These are phyloP conservation scores for Colletotrichum echinochloae DNA, from an alignment of 2,329 filamentous ascomycete genomes.

Conservation along the genomic window DNA sequence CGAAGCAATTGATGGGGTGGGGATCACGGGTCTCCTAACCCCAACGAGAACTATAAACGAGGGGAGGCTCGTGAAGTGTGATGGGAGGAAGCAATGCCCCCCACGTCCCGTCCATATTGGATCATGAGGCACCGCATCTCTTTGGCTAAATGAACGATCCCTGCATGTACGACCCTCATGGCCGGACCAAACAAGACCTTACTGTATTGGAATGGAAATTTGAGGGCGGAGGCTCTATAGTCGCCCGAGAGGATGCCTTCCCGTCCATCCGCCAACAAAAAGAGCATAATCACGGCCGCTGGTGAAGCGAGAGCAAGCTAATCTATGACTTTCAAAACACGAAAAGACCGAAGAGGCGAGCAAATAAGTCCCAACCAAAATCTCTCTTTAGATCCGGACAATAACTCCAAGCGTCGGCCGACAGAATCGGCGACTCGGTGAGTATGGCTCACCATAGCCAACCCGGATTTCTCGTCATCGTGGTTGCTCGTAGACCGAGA, in stretches of 20 bases:
- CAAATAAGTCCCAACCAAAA: no score
- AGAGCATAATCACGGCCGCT: not conserved
- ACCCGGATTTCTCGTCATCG: not conserved
- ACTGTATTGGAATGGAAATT: constrained; percentile 6
- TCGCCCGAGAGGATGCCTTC: constrained; percentile 29
- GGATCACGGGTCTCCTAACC: constrained; percentile 4
- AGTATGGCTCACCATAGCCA: not conserved
- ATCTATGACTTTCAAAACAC: not conserved
- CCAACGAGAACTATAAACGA: constrained; percentile 9
- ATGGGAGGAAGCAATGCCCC: constrained; percentile 27
- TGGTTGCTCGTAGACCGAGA: constrained; percentile 26
- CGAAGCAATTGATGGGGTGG: constrained; percentile 10
- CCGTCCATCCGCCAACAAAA: constrained; percentile 35
- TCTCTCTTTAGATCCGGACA: not conserved
- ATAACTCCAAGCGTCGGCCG: not conserved
- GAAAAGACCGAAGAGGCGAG: not conserved
- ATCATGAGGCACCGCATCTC: constrained; percentile 6
- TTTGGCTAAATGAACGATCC: constrained; percentile 18
- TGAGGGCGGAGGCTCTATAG: not conserved
- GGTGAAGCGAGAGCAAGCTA: not conserved
- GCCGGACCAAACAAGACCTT: constrained; percentile 19
- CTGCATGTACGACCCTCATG: constrained; percentile 8
- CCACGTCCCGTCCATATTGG: constrained; percentile 30
- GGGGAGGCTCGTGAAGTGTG: constrained; percentile 9
- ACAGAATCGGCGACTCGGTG: not conserved